Conservation (phyloP, 1,139 yeast species). For the Arxiozyma telluris region DNA sequence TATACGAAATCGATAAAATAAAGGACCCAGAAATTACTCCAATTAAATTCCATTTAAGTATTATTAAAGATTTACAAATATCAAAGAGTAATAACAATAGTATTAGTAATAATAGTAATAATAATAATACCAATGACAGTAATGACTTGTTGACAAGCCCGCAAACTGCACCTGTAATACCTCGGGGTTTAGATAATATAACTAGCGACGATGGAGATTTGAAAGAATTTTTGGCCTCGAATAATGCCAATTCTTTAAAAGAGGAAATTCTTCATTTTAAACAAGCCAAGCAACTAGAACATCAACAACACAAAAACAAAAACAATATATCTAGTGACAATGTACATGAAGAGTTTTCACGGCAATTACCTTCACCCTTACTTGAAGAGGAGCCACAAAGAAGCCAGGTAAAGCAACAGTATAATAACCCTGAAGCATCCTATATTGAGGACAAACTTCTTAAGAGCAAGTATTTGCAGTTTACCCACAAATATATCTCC, state of each 20-base stretch:
- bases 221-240: slow-evolving; percentile 21
- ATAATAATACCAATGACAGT: background rate
- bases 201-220: slow-evolving; percentile 10
- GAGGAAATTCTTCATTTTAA: slow-evolving; percentile 30
- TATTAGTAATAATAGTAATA: slow-evolving; percentile 4
- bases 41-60: slow-evolving; percentile 29
- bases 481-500: slow-evolving; percentile 28
- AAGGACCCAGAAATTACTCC: slow-evolving; percentile 29
- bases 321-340: background rate
- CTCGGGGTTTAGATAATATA: slow-evolving; percentile 1
- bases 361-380: background rate
- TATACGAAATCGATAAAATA: slow-evolving; percentile 27
- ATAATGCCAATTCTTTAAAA: slow-evolving; percentile 22
- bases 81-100: slow-evolving; percentile 14
- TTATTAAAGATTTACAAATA: slow-evolving; percentile 29
- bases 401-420: background rate
- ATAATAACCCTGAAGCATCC: slow-evolving; percentile 4
- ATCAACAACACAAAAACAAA: slow-evolving; percentile 2
- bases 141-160: background rate
- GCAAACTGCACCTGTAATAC: background rate
- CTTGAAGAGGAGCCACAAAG: background rate
- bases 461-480: slow-evolving; percentile 21
- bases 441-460: slow-evolving; percentile 15
- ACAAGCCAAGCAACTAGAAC: slow-evolving; percentile 16
- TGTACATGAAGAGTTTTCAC: background rate